A percentile compares a stretch with the other conserved stretches of the same genome.
phyloP scores from a whole-genome alignment of 106 monocot species.

The Dendrobium chrysotoxum region DNA sequence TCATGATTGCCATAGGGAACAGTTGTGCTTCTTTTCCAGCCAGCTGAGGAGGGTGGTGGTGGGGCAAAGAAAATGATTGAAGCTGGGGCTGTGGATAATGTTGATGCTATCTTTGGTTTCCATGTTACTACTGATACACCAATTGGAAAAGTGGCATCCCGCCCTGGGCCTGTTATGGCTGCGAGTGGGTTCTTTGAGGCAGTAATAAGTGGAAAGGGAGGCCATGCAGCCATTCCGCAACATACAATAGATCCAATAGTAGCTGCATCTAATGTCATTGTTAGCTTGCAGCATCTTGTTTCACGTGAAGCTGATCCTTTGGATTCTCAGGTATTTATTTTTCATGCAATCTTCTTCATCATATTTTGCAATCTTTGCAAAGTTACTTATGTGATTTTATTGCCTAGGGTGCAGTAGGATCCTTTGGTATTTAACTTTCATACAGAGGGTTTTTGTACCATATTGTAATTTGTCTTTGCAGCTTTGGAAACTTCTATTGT shows the following conservation, averaged over 20 bases:
- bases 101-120: constrained; percentile 89
- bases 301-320: constrained; percentile 98
- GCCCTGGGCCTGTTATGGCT: constrained; percentile 85
- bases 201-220: constrained; percentile 92
- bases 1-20: constrained; percentile 56
- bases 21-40: constrained; percentile 84
- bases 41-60: constrained; percentile 93
- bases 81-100: constrained; percentile 60
- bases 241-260: constrained; percentile 90
- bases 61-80: constrained; percentile 90
- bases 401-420: no score
- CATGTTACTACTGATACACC: constrained; percentile 36
- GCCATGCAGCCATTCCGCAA: constrained; percentile 95
- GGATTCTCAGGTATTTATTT: constrained; percentile 70
- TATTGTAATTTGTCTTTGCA: no score
- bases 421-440: no score
- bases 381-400: no score
- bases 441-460: no score
- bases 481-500: no score
- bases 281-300: constrained; percentile 92
- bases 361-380: no score
- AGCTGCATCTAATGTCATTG: constrained; percentile 89
- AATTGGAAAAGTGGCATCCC: constrained; percentile 54
- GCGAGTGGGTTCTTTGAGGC: constrained; percentile 93
- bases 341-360: not conserved